Base-by-base conservation (phyloP, 768 basidiomycete species). In the Serendipita sp. region DNA sequence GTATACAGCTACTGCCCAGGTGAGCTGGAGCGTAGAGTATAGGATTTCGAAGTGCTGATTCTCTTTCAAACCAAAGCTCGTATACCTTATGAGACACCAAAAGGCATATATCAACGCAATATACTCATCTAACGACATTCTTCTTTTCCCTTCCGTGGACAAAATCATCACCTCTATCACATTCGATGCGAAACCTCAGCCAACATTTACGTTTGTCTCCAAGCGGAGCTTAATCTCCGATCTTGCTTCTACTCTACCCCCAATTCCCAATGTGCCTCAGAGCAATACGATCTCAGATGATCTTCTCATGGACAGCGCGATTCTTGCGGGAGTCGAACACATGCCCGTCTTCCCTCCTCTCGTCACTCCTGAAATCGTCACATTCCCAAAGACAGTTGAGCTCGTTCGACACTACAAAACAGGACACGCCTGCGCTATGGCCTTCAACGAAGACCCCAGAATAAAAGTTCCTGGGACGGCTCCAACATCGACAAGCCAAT, bases 91-190 rank as follows among this genome's bases (percentile, higher is more conserved):
- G 73, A 85, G 90, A 61, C 95, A 98, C 74, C 78, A 82, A 31
- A 95, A 96, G 72, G 81, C 86, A 3, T 99, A 97, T 74, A 88
- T 95, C 66, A 94, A 98, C 70, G 86, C 95, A 22, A 85, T 97
- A 68, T 96, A 83, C 72, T 93, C 89, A 3, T 84, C 95, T 17
- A 88, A 86, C 2, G 96, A 99, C 72, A 81, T 88, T 26, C 79
- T 99, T 11, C 78, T 97, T 42, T 97, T 92, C 71, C 90, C 92
- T 20, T 79, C 80, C 34, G 81, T 92, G 42, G 90, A 94, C 75
- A 89, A 87, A 70, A 78, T 98, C 70, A 94, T 99, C 72, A 90
- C 87, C 53, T 81, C 84, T 33, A 77, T 97, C 68, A 88, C 98
- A 74, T 82, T 95, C 64, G 72, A 79, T 60, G 78, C 83, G 31